Evolutionary conservation across 176 grass and related monocot genomes (phyloP).

Genomic region (Elaeis guineensis): DNA sequence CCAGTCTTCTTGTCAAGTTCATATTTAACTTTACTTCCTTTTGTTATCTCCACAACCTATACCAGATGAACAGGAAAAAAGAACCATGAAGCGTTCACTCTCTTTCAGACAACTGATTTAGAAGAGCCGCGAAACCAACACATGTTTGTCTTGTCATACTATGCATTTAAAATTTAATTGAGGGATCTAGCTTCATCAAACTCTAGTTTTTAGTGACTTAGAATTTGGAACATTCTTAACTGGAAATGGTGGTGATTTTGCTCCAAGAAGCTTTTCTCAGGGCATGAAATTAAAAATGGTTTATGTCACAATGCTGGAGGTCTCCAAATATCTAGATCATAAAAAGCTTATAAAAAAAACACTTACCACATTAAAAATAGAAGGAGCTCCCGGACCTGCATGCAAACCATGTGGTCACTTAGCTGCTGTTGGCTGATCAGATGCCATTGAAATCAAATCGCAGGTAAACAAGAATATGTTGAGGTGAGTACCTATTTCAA

Average conservation of each 20-base stretch:
- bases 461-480: background rate
- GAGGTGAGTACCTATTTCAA: background rate
- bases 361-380: background rate
- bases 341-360: background rate
- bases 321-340: background rate
- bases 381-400: background rate
- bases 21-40: background rate
- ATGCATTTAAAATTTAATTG: background rate
- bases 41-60: slow-evolving; percentile 2
- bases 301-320: background rate
- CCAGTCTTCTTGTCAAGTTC: background rate
- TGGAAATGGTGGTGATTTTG: no score
- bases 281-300: background rate
- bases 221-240: no score
- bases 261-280: no score
- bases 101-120: background rate
- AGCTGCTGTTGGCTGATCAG: background rate
- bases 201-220: no score
- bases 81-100: background rate
- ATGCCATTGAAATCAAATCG: no score
- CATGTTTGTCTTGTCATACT: background rate
- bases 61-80: background rate
- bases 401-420: background rate
- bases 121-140: background rate
- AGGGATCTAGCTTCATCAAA: background rate